Evolutionary conservation across 352 stramenopile species (phyloP).

Genomic region (Phytophthora hibernalis): DNA sequence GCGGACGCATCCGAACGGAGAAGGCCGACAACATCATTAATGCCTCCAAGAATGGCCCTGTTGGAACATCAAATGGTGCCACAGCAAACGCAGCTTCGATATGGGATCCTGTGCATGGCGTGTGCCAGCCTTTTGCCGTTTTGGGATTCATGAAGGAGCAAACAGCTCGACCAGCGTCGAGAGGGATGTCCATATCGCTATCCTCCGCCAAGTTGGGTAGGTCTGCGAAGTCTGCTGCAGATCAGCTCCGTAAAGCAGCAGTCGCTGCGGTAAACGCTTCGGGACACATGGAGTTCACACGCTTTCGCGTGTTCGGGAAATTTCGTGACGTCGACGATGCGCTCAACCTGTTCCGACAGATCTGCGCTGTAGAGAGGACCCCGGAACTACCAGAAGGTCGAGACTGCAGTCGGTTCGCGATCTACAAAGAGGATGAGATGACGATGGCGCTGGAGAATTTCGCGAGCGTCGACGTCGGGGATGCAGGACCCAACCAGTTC

Average conservation of each 20-base stretch:
- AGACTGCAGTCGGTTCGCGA: conserved; percentile 65
- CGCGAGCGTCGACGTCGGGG: conserved; percentile 15
- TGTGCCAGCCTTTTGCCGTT: conserved; percentile 77
- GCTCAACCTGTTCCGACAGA: conserved; percentile 70
- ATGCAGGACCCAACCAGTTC: conserved; percentile 43
- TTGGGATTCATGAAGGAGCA: conserved; percentile 68
- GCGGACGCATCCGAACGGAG: conserved; percentile 37
- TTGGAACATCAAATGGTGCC: not conserved
- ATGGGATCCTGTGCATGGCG: conserved; percentile 78
- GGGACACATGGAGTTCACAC: conserved; percentile 36
- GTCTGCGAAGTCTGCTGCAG: conserved; percentile 31
- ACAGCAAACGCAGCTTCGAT: conserved; percentile 40
- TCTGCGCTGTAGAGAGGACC: conserved; percentile 65
- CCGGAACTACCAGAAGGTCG: conserved; percentile 17
- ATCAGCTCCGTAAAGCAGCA: conserved; percentile 35
- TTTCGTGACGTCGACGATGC: conserved; percentile 66
- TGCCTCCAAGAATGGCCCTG: conserved; percentile 21
- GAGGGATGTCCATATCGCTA: conserved; percentile 20
- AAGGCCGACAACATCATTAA: conserved; percentile 37
- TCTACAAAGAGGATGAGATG: conserved; percentile 89
- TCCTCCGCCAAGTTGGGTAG: conserved; percentile 25
- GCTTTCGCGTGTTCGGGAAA: conserved; percentile 82
- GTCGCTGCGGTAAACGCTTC: conserved; percentile 7
- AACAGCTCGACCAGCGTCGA: conserved; percentile 11
- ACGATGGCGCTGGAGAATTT: conserved; percentile 82